These are phyloP conservation scores for Tetrapyrgos nigripes DNA, from an alignment of 1,284 basidiomycete genomes.

Conservation along the genomic window DNA sequence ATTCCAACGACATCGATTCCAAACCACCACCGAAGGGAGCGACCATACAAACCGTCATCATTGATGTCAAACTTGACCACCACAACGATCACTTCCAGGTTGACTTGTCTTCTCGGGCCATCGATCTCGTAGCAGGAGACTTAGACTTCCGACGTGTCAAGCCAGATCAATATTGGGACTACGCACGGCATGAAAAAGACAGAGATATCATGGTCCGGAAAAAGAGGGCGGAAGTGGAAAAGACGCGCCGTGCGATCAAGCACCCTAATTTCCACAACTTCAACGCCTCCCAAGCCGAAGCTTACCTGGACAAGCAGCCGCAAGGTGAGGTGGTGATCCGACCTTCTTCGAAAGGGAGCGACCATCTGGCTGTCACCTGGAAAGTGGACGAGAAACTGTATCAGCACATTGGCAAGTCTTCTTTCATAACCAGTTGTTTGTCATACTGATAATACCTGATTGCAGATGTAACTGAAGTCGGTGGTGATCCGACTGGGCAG, in stretches of 20 bases:
- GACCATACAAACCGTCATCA: conserved; percentile 83
- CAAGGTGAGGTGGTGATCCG: conserved; percentile 96
- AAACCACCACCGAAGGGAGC: conserved; percentile 75
- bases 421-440: neutral
- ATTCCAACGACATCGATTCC: conserved; percentile 41
- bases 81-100: conserved; percentile 72
- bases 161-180: conserved; percentile 79
- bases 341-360: conserved; percentile 92
- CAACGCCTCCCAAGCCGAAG: conserved; percentile 90
- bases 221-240: conserved; percentile 82
- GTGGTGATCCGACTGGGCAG: conserved; percentile 73
- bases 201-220: conserved; percentile 80
- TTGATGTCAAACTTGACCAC: conserved; percentile 73
- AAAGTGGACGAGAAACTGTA: conserved; percentile 97
- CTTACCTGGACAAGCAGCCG: conserved; percentile 89
- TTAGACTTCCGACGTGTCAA: conserved; percentile 66
- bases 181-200: conserved; percentile 71
- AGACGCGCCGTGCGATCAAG: conserved; percentile 89
- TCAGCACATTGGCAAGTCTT: conserved; percentile 89
- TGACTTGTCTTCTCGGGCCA: conserved; percentile 77
- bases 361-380: conserved; percentile 99
- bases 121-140: conserved; percentile 76
- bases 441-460: conserved; percentile 12
- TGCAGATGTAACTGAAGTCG: conserved; percentile 90
- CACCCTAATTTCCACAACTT: conserved; percentile 99